phyloP scores from a whole-genome alignment of 352 stramenopile genomes.

The Phytophthora citrophthora region DNA sequence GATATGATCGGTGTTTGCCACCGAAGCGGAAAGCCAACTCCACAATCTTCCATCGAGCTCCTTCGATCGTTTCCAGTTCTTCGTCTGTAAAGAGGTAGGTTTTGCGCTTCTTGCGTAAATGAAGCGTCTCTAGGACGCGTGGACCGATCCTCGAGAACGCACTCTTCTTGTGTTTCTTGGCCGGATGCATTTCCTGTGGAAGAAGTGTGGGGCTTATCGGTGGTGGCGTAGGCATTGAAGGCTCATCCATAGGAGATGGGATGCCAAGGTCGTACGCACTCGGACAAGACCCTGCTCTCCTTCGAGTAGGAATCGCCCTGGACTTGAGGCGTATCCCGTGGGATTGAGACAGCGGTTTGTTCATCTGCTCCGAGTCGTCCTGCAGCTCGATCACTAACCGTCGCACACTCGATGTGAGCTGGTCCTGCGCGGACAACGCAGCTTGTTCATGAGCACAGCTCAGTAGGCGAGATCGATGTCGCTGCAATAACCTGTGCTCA shows the following conservation, averaged over 20 bases:
- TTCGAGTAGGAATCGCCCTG: slow-evolving; percentile 24
- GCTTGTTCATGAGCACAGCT: slow-evolving; percentile 42
- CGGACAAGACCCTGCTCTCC: slow-evolving; percentile 76
- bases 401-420: slow-evolving; percentile 77
- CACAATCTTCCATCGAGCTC: slow-evolving; percentile 86
- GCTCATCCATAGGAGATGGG: slow-evolving; percentile 14
- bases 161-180: slow-evolving; percentile 56
- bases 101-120: slow-evolving; percentile 74
- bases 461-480: slow-evolving; percentile 22
- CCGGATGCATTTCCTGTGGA: slow-evolving; percentile 20
- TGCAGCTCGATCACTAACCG: slow-evolving; percentile 80
- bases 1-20: slow-evolving; percentile 82
- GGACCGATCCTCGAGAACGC: slow-evolving; percentile 66
- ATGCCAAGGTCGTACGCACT: slow-evolving; percentile 37
- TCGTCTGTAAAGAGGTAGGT: slow-evolving; percentile 83
- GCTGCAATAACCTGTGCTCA: slow-evolving; percentile 25
- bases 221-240: slow-evolving; percentile 12
- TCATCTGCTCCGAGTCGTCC: slow-evolving; percentile 59
- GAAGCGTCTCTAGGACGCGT: slow-evolving; percentile 59
- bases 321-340: slow-evolving; percentile 31
- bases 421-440: slow-evolving; percentile 50
- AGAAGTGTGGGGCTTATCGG: slow-evolving; percentile 11
- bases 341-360: slow-evolving; percentile 26
- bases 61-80: slow-evolving; percentile 80
- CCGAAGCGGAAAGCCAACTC: slow-evolving; percentile 87